Evolutionary conservation across 2,329 filamentous ascomycete species (phyloP).

Genomic region (Trichoderma asperellum): DNA sequence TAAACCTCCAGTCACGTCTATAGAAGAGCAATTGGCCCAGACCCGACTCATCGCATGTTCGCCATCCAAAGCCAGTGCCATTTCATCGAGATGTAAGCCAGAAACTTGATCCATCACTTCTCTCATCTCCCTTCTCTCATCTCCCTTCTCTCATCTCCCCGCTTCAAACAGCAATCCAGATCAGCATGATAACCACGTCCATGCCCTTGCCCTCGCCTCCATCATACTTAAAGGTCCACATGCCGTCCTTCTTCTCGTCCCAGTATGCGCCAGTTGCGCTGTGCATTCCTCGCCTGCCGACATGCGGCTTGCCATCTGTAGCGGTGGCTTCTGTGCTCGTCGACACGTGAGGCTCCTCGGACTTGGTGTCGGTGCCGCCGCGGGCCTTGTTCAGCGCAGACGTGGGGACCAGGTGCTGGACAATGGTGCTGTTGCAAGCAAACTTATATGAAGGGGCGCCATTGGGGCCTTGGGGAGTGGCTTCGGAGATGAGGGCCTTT

Average conservation of each 20-base stretch:
- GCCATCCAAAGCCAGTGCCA: background rate
- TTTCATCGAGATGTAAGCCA: background rate
- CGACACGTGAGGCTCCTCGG: slow-evolving; percentile 57
- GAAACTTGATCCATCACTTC: background rate
- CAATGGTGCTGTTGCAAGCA: slow-evolving; percentile 96
- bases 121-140: background rate
- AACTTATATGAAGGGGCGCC: slow-evolving; percentile 78
- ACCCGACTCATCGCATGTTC: background rate
- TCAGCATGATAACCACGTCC: slow-evolving; percentile 72
- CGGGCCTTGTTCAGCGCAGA: slow-evolving; percentile 65
- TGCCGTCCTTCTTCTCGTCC: slow-evolving; percentile 88
- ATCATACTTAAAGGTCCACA: slow-evolving; percentile 88
- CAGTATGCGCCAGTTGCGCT: slow-evolving; percentile 83
- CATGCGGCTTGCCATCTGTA: slow-evolving; percentile 69
- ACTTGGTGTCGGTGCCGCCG: slow-evolving; percentile 52
- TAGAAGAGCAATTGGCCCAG: background rate
- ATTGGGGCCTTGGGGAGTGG: slow-evolving; percentile 59
- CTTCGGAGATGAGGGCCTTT: slow-evolving; percentile 75
- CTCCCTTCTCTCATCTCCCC: background rate
- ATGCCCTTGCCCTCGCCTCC: slow-evolving; percentile 67
- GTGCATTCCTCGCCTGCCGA: slow-evolving; percentile 88
- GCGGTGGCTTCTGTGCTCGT: slow-evolving; percentile 59
- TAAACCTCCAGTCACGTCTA: slow-evolving; percentile 22
- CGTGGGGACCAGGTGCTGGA: slow-evolving; percentile 82
- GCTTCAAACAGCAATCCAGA: slow-evolving; percentile 73